These are phyloP conservation scores for Stephanodiscus triporus DNA, from an alignment of 108 stramenopile species.

Conservation along the genomic window DNA sequence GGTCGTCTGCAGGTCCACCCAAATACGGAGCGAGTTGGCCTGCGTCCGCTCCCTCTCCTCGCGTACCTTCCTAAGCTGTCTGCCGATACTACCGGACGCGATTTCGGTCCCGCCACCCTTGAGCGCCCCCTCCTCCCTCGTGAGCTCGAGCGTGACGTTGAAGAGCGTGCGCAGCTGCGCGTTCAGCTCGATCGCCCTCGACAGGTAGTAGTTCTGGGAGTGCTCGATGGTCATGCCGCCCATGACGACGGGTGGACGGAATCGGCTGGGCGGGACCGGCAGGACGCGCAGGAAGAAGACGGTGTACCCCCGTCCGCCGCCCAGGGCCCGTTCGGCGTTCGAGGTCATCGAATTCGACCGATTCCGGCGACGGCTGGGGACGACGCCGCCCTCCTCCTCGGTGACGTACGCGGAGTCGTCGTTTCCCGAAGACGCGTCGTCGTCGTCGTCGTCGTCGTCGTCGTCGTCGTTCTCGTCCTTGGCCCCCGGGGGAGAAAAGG, in stretches of 20 bases:
- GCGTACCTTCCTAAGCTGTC: constrained; percentile 35
- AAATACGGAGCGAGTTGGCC: constrained; percentile 59
- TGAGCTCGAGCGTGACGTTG: constrained; percentile 38
- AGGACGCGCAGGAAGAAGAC: constrained; percentile 91
- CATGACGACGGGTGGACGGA: constrained; percentile 94
- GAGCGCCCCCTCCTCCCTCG: constrained; percentile 42
- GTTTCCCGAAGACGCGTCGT: background rate
- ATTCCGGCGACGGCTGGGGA: too few relatives aligned
- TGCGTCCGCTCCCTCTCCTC: constrained; percentile 55
- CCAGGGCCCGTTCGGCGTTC: constrained; percentile 38
- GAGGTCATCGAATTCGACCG: constrained; percentile 13
- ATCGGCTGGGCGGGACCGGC: constrained; percentile 93
- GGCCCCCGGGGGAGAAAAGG: too few relatives aligned
- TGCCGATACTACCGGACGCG: constrained; percentile 10
- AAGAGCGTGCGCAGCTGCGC: constrained; percentile 59
- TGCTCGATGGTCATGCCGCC: constrained; percentile 94
- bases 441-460: background rate
- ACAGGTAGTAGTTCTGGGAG: constrained; percentile 91
- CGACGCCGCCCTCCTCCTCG: constrained; percentile 3
- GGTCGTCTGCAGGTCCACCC: constrained; percentile 96
- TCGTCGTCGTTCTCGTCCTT: too few relatives aligned
- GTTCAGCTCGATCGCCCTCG: constrained; percentile 81
- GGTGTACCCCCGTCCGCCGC: constrained; percentile 58
- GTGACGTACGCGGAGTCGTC: constrained; percentile 11
- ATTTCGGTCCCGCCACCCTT: constrained; percentile 1